A percentile compares a stretch with the other conserved stretches of the same genome.
Conservation (phyloP, 2,329 filamentous ascomycete species). For the Rugonectria rugulosa region DNA sequence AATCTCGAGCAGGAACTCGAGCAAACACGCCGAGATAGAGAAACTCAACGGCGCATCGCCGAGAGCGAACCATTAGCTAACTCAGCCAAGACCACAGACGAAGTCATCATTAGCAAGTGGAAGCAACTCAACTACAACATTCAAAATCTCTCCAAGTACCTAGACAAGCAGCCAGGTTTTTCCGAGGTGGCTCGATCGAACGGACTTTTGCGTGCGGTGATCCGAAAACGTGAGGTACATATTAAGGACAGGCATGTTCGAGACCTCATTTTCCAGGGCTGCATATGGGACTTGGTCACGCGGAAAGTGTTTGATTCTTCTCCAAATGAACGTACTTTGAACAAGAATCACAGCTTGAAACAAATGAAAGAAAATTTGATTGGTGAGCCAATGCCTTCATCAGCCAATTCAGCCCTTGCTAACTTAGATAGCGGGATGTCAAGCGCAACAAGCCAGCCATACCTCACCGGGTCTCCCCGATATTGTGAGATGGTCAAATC, state of each 20-base stretch:
- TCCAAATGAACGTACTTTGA: neutral
- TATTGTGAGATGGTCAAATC: conserved; percentile 11
- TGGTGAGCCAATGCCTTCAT: neutral
- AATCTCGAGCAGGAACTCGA: neutral
- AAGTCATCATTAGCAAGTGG: conserved; percentile 23
- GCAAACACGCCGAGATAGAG: neutral
- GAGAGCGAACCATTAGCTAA: neutral
- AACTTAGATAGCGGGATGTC: neutral
- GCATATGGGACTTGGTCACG: conserved; percentile 4
- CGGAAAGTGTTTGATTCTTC: neutral
- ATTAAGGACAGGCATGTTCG: neutral
- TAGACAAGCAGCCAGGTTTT: neutral
- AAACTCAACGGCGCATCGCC: neutral
- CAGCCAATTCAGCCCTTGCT: neutral
- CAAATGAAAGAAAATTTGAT: rapidly evolving
- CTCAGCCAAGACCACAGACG: conserved; percentile 22
- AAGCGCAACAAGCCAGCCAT: rapidly evolving
- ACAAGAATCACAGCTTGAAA: neutral
- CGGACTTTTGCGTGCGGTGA: neutral
- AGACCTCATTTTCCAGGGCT: neutral
- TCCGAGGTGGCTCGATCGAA: neutral
- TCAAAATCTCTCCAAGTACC: neutral
- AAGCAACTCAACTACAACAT: conserved; percentile 29
- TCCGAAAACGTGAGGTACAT: neutral
- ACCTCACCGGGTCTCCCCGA: neutral